Evolutionary conservation across 73 alveolate genomes (phyloP).

Genomic region (Strombidium stylifer): DNA sequence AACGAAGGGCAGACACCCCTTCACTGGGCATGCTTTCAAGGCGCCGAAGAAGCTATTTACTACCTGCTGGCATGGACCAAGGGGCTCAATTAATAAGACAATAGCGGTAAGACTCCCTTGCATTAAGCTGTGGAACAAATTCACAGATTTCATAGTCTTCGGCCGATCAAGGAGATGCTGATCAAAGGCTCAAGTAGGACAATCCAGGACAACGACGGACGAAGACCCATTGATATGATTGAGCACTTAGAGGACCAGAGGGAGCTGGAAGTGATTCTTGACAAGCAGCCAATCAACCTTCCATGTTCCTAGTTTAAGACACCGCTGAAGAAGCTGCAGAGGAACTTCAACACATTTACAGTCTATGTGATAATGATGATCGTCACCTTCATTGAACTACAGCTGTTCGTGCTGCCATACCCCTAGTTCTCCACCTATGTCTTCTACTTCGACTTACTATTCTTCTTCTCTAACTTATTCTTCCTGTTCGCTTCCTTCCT

Average conservation of each 20-base stretch:
- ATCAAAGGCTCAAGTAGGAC: not conserved
- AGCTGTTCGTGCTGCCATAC: not conserved
- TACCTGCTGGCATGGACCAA: not conserved
- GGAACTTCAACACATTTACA: not conserved
- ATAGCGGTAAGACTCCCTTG: constrained; percentile 51
- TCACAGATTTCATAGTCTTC: not conserved
- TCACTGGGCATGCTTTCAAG: constrained; percentile 53
- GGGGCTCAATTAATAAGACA: constrained; percentile 29
- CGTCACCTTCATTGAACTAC: not conserved
- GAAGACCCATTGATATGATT: not conserved
- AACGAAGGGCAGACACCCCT: constrained; percentile 37
- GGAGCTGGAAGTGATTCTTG: not conserved
- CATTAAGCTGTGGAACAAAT: constrained; percentile 37
- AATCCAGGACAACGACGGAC: not conserved
- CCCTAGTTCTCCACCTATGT: too few relatives aligned
- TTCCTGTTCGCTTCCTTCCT: not conserved
- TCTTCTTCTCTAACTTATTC: not conserved
- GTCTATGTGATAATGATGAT: not conserved
- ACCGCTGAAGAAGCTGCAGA: not conserved
- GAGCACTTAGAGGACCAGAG: not conserved
- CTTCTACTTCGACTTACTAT: not conserved
- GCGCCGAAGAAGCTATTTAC: not conserved
- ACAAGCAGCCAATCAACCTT: not conserved
- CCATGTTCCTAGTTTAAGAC: not conserved
- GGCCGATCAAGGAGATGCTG: not conserved